Base-by-base conservation (phyloP, 257 asterid genomes). In the Capsicum pubescens region DNA sequence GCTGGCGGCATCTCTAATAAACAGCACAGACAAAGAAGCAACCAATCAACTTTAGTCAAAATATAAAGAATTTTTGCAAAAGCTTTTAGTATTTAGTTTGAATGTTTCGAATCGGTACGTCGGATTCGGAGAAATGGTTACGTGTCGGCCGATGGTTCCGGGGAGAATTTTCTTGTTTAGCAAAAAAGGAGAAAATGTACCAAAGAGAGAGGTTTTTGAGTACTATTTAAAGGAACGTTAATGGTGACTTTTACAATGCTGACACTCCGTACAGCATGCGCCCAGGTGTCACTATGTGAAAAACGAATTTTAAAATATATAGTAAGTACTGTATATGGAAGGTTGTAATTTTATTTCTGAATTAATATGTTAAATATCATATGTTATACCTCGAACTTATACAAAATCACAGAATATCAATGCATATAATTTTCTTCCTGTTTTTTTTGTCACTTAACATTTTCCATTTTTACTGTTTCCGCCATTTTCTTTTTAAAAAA, bases 1-100 rank as follows among this genome's bases (percentile, higher is more conserved):
- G 91, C 89, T 91, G 95, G 92, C 95, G 99, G 93, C 99, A 95
- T 95, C 84, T 90, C 60, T 2, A 56, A 56, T 2, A 56, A 56
- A 56, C 60, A 56, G 59, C 13, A 44, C 60, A 13, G 42, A 67
- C 74, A 35, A 67, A 39, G 1, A 66, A 59, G 2, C 10, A 82
- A 83, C 50, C 86, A 19, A 70, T 69, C 84, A 70, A 84, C 60
- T 88, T 88, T 74, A 87, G 79, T 56, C 81, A 81, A 85, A 46
- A 84, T 26, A 26, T 26, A 2, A 26, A 26, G 32, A 26, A 26
- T 26, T 26, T 26, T 26, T 12, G 16, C 44, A 14, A 68, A 58
- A 66, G 12, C 17, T 42, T 32, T 72, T 17, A 26, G 19, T 56
- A 48, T 35, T 54, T 35, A 39, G 76, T 39, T 72, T 80, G 76